Evolutionary conservation across 345 rosid species (phyloP).

Genomic region (Noccaea bulbosa): DNA sequence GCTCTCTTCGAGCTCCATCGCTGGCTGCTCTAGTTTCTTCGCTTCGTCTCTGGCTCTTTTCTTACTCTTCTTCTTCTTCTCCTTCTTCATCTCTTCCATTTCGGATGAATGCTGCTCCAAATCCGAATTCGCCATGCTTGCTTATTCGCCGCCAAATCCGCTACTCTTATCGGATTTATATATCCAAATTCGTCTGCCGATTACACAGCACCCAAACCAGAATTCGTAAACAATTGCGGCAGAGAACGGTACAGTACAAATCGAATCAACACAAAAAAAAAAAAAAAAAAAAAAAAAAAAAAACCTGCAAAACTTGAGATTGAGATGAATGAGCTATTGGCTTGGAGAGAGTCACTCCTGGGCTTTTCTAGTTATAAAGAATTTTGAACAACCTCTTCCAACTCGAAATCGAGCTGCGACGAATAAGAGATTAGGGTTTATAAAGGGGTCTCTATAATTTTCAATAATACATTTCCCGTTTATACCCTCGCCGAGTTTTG

Average conservation of each 20-base stretch:
- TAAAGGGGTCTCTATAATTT: constrained; percentile 15
- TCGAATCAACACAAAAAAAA: not conserved
- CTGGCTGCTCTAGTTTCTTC: not conserved
- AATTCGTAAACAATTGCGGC: not conserved
- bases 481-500: not conserved
- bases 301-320: not conserved
- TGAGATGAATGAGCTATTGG: not conserved
- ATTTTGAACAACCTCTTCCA: not conserved
- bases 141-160: constrained; percentile 1
- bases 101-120: constrained; percentile 35
- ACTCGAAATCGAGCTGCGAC: constrained; percentile 11
- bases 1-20: not conserved
- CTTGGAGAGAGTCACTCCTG: not conserved
- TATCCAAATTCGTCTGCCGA: not conserved
- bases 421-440: constrained; percentile 24
- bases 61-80: constrained; percentile 25
- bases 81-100: constrained; percentile 22
- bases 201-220: not conserved
- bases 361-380: not conserved
- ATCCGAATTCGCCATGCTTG: constrained; percentile 35
- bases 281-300: too few species aligned
- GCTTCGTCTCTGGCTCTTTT: constrained; percentile 36
- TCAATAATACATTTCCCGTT: not conserved
- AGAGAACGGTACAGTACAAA: not conserved
- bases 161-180: not conserved